These are phyloP conservation scores for Bocquillonia castaneifolia DNA, from an alignment of 441 rosid species.

Conservation along the genomic window DNA sequence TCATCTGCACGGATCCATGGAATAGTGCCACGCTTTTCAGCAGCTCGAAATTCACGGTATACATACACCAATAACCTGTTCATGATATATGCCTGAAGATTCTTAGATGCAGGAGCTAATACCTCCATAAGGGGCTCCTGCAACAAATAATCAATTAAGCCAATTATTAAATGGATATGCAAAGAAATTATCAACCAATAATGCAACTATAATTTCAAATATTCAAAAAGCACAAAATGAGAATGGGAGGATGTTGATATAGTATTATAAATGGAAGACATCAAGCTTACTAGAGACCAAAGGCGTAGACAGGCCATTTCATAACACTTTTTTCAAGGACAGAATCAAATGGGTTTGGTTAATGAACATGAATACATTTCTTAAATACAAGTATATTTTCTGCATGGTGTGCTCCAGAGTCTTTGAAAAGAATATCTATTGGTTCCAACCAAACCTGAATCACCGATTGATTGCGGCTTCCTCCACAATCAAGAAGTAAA, in stretches of 20 bases:
- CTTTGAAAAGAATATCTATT: neutral
- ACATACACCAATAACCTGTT: slow-evolving; percentile 76
- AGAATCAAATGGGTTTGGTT: neutral
- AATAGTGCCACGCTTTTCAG: slow-evolving; percentile 49
- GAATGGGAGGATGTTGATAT: neutral
- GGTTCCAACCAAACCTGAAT: neutral
- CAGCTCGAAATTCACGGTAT: slow-evolving; percentile 73
- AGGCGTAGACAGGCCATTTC: neutral
- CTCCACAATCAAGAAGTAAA: neutral
- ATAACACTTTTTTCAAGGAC: neutral
- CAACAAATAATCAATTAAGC: slow-evolving; percentile 25
- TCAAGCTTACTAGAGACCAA: neutral
- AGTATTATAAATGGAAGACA: slow-evolving; percentile 4
- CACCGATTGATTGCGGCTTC: neutral
- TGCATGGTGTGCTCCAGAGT: neutral
- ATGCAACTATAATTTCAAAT: neutral
- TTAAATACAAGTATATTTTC: neutral
- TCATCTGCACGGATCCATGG: slow-evolving; percentile 77
- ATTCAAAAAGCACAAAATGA: neutral
- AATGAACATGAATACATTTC: neutral
- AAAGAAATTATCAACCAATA: neutral
- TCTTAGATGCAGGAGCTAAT: slow-evolving; percentile 80
- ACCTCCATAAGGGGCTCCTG: slow-evolving; percentile 98
- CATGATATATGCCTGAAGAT: slow-evolving; percentile 65
- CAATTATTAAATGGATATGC: neutral